These are phyloP conservation scores for Syzygium syzygioides DNA, from an alignment of 441 rosid species.

Conservation along the genomic window DNA sequence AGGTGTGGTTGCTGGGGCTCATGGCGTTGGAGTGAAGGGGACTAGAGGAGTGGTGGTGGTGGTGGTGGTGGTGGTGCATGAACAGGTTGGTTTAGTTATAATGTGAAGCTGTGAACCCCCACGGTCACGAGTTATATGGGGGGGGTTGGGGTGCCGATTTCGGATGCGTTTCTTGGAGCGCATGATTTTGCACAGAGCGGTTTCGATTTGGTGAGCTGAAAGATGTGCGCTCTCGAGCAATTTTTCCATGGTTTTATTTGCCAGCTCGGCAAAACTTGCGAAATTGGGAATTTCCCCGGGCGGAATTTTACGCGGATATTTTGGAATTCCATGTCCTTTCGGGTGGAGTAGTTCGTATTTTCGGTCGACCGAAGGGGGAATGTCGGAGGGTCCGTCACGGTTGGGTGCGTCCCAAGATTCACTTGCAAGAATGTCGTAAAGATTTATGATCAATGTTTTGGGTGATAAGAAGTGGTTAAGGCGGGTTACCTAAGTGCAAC, in stretches of 20 bases:
- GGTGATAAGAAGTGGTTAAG: slow-evolving; percentile 48
- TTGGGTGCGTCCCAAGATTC: slow-evolving; percentile 17
- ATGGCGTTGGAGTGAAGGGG: slow-evolving; percentile 25
- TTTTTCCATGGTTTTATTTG: neutral
- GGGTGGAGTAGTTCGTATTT: neutral
- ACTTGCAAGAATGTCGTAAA: neutral
- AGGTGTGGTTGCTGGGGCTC: slow-evolving; percentile 34
- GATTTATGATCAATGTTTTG: neutral
- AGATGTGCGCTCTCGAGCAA: neutral
- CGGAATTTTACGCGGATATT: neutral
- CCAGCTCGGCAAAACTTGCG: neutral
- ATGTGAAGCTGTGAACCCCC: neutral
- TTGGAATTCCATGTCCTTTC: neutral
- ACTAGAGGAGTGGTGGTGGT: neutral
- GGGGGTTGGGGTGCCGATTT: neutral
- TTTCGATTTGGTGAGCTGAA: slow-evolving; percentile 67
- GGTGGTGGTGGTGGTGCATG: slow-evolving; percentile 8
- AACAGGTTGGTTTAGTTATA: neutral
- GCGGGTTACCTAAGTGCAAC: slow-evolving; percentile 55
- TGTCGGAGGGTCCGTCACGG: neutral
- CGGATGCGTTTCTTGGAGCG: slow-evolving; percentile 32
- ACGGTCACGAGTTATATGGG: slow-evolving; percentile 28
- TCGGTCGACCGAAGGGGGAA: neutral
- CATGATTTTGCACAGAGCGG: slow-evolving; percentile 28
- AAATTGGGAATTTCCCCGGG: neutral